These are phyloP conservation scores for Colletotrichum siamense DNA, from an alignment of 2,329 filamentous ascomycete species.

Conservation along the genomic window DNA sequence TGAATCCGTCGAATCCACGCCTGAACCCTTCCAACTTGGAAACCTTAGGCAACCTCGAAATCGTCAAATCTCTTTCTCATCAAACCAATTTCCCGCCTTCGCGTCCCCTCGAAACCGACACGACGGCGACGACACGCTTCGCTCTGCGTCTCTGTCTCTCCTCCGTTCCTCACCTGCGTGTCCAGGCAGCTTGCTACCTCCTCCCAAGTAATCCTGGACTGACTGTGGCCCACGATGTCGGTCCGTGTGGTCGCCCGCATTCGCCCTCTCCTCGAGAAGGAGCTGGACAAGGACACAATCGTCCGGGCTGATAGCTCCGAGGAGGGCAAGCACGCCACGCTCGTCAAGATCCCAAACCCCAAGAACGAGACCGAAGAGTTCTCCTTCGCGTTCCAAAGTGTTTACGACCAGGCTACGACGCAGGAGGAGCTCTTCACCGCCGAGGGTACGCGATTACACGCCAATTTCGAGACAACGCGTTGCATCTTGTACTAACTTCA, in stretches of 20 bases:
- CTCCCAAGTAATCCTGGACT: background rate
- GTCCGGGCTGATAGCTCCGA: slow-evolving; percentile 71
- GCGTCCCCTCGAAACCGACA: background rate
- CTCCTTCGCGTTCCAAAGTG: slow-evolving; percentile 92
- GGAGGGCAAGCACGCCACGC: slow-evolving; percentile 64
- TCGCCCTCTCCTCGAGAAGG: slow-evolving; percentile 83
- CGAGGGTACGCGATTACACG: slow-evolving; percentile 68
- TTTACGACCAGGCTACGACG: slow-evolving; percentile 80
- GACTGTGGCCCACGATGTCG: slow-evolving; percentile 49
- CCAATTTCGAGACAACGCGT: slow-evolving; percentile 2
- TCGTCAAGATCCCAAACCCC: slow-evolving; percentile 90
- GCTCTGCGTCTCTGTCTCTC: background rate
- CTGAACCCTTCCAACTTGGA: background rate
- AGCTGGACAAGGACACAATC: slow-evolving; percentile 87
- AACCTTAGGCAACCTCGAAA: background rate
- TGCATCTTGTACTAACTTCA: background rate
- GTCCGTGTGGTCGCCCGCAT: slow-evolving; percentile 92
- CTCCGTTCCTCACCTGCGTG: background rate
- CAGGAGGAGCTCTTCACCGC: slow-evolving; percentile 89
- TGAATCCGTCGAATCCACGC: background rate
- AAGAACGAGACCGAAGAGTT: slow-evolving; percentile 93
- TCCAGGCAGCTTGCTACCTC: background rate
- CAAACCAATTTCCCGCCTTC: background rate
- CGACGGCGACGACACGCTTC: background rate
- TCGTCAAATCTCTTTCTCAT: slow-evolving; percentile 6